Percentiles rank a stretch among this genome's conserved stretches.
Conservation (phyloP, 73 alveolate species). For the Uronychia binucleata region DNA sequence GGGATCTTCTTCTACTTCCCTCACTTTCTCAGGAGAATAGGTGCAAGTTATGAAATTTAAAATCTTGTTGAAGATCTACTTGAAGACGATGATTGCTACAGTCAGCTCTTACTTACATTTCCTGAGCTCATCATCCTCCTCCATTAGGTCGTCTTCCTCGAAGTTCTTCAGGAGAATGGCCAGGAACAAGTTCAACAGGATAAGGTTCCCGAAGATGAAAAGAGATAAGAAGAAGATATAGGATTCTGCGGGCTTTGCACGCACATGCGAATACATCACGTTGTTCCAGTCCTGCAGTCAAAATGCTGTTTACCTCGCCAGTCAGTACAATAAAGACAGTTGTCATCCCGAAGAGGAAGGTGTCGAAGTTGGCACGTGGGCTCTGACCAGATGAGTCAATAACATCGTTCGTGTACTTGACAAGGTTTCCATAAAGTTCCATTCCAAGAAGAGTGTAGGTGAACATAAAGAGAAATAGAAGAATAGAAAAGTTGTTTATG, state of each 20-base stretch:
- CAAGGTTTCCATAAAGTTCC: conserved; percentile 62
- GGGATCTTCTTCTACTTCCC: no score
- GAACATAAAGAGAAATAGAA: conserved; percentile 50
- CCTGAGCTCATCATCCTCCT: no score
- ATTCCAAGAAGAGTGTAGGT: conserved; percentile 62
- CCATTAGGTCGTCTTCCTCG: conserved; percentile 3
- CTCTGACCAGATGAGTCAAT: conserved; percentile 1
- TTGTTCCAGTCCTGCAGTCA: conserved; percentile 32
- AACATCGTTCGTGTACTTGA: not conserved
- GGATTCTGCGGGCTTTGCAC: conserved; percentile 8
- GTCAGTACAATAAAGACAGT: conserved; percentile 40
- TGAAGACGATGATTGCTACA: no score
- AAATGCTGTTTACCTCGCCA: conserved; percentile 31
- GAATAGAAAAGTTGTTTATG: conserved; percentile 24
- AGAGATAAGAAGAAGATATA: conserved; percentile 7
- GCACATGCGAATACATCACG: conserved; percentile 18
- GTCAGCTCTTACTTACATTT: not conserved
- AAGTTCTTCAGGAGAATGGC: conserved; percentile 32
- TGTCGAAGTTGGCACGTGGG: conserved; percentile 61
- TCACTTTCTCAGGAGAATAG: no score
- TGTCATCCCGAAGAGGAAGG: conserved; percentile 23
- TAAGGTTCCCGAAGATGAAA: conserved; percentile 25
- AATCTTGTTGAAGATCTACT: no score
- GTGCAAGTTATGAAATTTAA: no score
- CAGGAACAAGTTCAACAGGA: conserved; percentile 21